A percentile compares a stretch with the other conserved stretches of the same genome.
Conservation (phyloP, 2,329 filamentous ascomycete genomes). For the Cercospora nicotianae region DNA sequence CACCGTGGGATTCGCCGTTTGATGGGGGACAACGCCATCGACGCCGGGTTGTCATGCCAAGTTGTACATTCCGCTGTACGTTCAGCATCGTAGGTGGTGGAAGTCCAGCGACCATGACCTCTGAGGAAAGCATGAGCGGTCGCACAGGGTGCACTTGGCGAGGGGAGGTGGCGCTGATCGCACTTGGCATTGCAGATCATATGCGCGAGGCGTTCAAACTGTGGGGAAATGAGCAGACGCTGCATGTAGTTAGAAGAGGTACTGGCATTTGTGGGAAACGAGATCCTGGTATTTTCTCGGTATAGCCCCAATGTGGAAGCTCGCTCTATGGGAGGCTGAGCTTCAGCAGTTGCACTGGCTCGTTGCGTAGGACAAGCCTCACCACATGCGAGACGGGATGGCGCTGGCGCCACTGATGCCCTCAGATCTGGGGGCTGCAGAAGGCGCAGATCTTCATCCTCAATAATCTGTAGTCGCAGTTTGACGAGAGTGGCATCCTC, state of each 20-base stretch:
- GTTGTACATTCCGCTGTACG: background rate
- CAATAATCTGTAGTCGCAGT: background rate
- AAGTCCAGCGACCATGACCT: background rate
- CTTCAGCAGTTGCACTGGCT: background rate
- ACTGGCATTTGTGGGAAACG: background rate
- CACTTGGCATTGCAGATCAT: constrained; percentile 6
- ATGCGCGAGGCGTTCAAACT: background rate
- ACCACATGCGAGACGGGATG: background rate
- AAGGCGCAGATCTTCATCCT: background rate
- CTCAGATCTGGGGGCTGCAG: background rate
- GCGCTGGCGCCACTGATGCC: background rate
- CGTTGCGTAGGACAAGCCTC: background rate
- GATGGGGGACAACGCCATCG: background rate
- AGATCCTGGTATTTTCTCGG: background rate
- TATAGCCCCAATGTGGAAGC: background rate
- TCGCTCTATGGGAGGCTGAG: background rate
- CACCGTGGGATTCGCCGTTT: background rate
- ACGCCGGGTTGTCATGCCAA: background rate
- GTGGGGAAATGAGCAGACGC: background rate
- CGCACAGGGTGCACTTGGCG: background rate
- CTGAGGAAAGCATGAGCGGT: background rate
- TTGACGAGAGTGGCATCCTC: background rate
- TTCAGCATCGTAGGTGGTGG: background rate
- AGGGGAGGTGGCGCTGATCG: background rate
- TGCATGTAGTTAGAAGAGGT: background rate